These are phyloP conservation scores for Erythrobasidium hasegawianum DNA, from an alignment of 1,284 basidiomycete species.

Conservation along the genomic window DNA sequence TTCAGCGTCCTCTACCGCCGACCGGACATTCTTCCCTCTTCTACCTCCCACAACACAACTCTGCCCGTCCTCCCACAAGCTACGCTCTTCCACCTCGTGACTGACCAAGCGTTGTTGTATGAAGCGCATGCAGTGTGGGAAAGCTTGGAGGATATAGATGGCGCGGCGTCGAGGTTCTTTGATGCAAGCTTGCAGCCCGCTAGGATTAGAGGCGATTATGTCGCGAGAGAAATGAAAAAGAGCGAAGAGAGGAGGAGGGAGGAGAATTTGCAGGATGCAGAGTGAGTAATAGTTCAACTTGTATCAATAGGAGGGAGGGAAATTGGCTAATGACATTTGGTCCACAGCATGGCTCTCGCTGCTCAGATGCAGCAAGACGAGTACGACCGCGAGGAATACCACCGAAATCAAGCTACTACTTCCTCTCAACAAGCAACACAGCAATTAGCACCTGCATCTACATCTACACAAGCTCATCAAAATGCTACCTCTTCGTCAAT, in stretches of 20 bases:
- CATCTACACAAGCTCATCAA: background rate
- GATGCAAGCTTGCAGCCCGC: conserved; percentile 64
- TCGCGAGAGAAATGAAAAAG: background rate
- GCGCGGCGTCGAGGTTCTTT: conserved; percentile 67
- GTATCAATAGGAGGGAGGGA: background rate
- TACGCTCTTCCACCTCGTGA: conserved; percentile 71
- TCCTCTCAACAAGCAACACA: background rate
- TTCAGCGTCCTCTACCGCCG: conserved; percentile 78
- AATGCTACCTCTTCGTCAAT: background rate
- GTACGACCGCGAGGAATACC: conserved; percentile 31
- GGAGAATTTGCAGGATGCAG: conserved; percentile 15
- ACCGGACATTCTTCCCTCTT: conserved; percentile 37
- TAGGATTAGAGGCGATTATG: conserved; percentile 51
- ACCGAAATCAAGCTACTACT: background rate
- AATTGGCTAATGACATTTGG: no score
- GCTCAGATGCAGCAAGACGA: conserved; percentile 39
- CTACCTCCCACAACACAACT: background rate
- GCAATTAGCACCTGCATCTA: background rate
- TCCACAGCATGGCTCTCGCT: conserved; percentile 35
- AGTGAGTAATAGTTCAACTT: conserved; percentile 31
- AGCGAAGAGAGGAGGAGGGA: background rate
- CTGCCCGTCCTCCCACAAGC: conserved; percentile 46
- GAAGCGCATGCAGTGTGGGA: conserved; percentile 81
- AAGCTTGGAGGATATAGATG: conserved; percentile 78
- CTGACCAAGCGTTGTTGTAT: conserved; percentile 71